Base-by-base conservation (phyloP, 148 eudicot species). In the Drosera capensis region DNA sequence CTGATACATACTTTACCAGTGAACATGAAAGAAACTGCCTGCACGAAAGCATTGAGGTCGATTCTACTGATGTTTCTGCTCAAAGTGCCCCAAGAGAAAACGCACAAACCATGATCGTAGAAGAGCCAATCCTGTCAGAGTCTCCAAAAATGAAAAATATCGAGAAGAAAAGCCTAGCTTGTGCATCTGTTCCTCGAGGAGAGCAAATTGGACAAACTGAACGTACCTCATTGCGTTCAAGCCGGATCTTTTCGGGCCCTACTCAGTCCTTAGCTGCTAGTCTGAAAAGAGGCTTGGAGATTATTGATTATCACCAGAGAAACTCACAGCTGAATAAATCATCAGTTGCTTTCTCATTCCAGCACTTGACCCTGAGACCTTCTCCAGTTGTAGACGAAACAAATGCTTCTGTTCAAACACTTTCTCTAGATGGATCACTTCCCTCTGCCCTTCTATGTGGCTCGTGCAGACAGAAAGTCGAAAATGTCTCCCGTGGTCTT, bases 201-300 rank as follows among this genome's bases (percentile, higher is more conserved):
- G 62, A 63, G 49, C 65, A 73, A 39, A 64, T 53, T 14, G 65
- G 64, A 49, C 58, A 57, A 45, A 64, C 59, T 62, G 83, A 78
- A 43, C 51, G 52, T n/a, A 56, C 95, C 23, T 83, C 95, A 25
- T 64, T 84, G 58, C 49, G 69, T 43, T 75, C 93, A 26, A 80
- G 93, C 70, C 79, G 64, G 60, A 51, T 78, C 45, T 70, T 75
- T 62, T 48, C 80, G 2, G 87, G 92, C 42, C 71, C 92, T 53
- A 70, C 95, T 20, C 87, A 83, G 49, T 77, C 84, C 22, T 64
- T 90, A 59, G 99, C 79, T 44, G 88, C 85, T 45, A 90, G 99
- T 53, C 79, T 90, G 46, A 71, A 74, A 34, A 85, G 88, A 58
- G 99, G 99, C 26, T 56, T 80, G 49, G 72, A 84, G 59, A 72